phyloP scores from a whole-genome alignment of 805 yeast species.

The Kuraishia cidri region DNA sequence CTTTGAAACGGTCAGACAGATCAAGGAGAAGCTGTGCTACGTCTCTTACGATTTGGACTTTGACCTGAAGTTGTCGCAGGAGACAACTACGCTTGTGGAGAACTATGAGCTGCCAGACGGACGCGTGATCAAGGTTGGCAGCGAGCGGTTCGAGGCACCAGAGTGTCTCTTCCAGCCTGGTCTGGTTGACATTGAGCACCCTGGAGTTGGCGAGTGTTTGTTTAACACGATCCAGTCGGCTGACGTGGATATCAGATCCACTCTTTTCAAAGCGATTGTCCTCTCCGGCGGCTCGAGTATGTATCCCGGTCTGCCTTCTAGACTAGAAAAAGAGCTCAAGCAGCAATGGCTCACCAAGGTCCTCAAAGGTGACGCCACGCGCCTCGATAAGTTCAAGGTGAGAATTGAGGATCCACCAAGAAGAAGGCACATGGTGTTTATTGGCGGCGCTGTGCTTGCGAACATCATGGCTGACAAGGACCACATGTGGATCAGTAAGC shows the following conservation, averaged over 20 bases:
- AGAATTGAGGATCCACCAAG: slow-evolving; percentile 98
- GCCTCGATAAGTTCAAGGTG: slow-evolving; percentile 88
- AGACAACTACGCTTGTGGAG: slow-evolving; percentile 93
- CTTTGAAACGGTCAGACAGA: slow-evolving; percentile 96
- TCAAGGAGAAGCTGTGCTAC: slow-evolving; percentile 92
- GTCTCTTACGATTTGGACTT: slow-evolving; percentile 90
- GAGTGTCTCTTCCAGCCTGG: slow-evolving; percentile 96
- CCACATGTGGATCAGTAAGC: slow-evolving; percentile 94
- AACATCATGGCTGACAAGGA: slow-evolving; percentile 97
- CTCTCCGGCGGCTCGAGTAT: slow-evolving; percentile 96
- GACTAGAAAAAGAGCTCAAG: slow-evolving; percentile 92
- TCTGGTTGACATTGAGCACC: slow-evolving; percentile 92
- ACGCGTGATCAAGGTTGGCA: slow-evolving; percentile 85
- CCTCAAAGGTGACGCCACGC: slow-evolving; percentile 74
- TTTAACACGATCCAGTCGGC: slow-evolving; percentile 93
- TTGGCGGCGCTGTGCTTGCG: slow-evolving; percentile 97
- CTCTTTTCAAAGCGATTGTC: slow-evolving; percentile 86
- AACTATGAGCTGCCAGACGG: slow-evolving; percentile 95
- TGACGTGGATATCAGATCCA: slow-evolving; percentile 85
- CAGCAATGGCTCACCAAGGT: slow-evolving; percentile 93
- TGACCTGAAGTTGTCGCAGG: slow-evolving; percentile 80
- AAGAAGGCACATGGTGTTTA: slow-evolving; percentile 97
- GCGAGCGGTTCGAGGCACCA: slow-evolving; percentile 94
- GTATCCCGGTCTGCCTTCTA: slow-evolving; percentile 97
- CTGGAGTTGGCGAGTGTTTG: slow-evolving; percentile 89